Base-by-base conservation (phyloP, 2,329 filamentous ascomycete species). In the Arachnopeziza araneosa region DNA sequence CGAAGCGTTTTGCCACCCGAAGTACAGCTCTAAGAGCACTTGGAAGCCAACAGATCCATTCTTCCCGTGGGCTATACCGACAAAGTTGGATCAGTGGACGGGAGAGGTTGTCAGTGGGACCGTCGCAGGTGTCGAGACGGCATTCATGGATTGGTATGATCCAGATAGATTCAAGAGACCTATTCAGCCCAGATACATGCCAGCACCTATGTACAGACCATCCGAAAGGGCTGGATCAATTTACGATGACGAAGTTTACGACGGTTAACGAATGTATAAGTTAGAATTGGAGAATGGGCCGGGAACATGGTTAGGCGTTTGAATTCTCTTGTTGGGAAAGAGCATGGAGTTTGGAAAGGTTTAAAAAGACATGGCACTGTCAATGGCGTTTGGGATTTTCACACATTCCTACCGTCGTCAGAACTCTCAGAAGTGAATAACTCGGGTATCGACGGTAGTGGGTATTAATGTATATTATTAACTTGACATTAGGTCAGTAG, bases 31-130 rank as follows among this genome's bases (percentile, higher is more conserved):
- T 54, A 56, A 70, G 60, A 53, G 74, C 68, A 75, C 78, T 44
- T 86, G 82, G 82, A 80, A 79, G 26, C 76, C 78, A 12, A 77
- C 82, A 52, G 84, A 86, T 68, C 84, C 84, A 0, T 78, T 79
- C 24, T 87, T 84, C 71, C 84, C 83, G n/a, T 77, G 75, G 49
- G 81, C 83, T 1, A 76, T 87, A 52, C 84, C 84, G 2, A 79
- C 84, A 59, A 87, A 86, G 73, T 67, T 87, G 14, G 84, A 87
- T 68, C 78, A 86, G 66, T 87, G 83, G 83, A 69, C 76, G 9
- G 69, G 69, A 2, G 52, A 63, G 22, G 54, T 66, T 14, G 58
- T 61, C n/a, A 66, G 66, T 50, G 21, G 56, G 12, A 32, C 52
- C 1, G 14, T 57, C 14, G 48, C 48, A 7, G 44, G 51, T 21